These are phyloP conservation scores for Xylaria sp. DNA, from an alignment of 2,329 filamentous ascomycete genomes.

Conservation along the genomic window DNA sequence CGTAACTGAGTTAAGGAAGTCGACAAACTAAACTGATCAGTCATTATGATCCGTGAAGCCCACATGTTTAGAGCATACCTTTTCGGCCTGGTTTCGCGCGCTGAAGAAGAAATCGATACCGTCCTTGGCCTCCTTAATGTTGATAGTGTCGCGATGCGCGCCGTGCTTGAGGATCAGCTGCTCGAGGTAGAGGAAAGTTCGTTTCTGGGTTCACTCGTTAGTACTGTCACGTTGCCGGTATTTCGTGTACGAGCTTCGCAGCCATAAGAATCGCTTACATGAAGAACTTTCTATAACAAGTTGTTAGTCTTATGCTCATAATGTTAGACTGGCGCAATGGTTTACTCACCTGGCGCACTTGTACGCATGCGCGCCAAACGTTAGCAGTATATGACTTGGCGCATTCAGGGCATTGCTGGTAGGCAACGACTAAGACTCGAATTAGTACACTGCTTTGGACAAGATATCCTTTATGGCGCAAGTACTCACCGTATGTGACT, in stretches of 20 bases:
- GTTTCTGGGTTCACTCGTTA: slow-evolving; percentile 48
- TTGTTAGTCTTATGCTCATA: slow-evolving; percentile 1
- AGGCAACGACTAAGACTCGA: slow-evolving; percentile 57
- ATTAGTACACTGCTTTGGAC: neutral
- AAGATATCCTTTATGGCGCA: neutral
- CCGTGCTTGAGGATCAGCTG: slow-evolving; percentile 93
- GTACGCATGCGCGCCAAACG: slow-evolving; percentile 88
- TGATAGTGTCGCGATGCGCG: slow-evolving; percentile 88
- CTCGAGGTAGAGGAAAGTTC: slow-evolving; percentile 67
- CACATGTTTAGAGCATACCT: slow-evolving; percentile 29
- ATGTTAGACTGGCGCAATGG: neutral
- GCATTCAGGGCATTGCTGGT: slow-evolving; percentile 92
- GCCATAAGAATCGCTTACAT: slow-evolving; percentile 36
- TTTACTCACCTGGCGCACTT: slow-evolving; percentile 67
- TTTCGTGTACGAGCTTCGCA: neutral
- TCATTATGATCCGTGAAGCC: neutral
- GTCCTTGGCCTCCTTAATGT: slow-evolving; percentile 95
- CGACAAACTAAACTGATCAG: slow-evolving; percentile 54
- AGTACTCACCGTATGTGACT: slow-evolving; percentile 61
- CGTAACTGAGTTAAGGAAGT: slow-evolving; percentile 78
- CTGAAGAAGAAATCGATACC: slow-evolving; percentile 95
- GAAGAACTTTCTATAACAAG: slow-evolving; percentile 64
- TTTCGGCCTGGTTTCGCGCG: slow-evolving; percentile 83
- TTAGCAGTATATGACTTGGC: slow-evolving; percentile 95
- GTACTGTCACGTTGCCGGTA: neutral